phyloP scores from a whole-genome alignment of 495 filamentous ascomycete species.

The Copromyces sp. region DNA sequence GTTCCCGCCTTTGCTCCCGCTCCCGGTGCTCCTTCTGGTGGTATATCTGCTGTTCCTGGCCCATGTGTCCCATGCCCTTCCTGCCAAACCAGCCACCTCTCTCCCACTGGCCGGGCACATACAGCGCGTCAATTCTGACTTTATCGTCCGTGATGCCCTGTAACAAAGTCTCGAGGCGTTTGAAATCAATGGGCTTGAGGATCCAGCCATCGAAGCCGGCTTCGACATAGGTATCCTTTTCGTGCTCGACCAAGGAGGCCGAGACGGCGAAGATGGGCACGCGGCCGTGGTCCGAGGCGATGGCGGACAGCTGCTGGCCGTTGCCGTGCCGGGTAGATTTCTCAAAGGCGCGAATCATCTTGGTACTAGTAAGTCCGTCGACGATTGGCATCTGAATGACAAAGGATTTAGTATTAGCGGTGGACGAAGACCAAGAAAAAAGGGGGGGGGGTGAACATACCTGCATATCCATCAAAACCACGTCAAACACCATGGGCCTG shows the following conservation, averaged over 20 bases:
- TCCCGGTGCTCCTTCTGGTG: background rate
- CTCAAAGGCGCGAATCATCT: constrained; percentile 71
- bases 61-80: background rate
- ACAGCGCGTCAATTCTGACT: constrained; percentile 38
- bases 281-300: constrained; percentile 40
- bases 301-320: constrained; percentile 31
- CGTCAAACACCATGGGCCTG: constrained; percentile 53
- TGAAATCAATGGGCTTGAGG: constrained; percentile 65
- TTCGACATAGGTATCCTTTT: constrained; percentile 60
- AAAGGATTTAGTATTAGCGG: background rate
- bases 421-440: background rate
- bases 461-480: constrained; percentile 96
- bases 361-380: constrained; percentile 73
- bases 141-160: constrained; percentile 44
- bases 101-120: constrained; percentile 60
- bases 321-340: constrained; percentile 20
- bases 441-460: constrained; percentile 32
- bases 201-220: constrained; percentile 91
- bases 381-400: constrained; percentile 76
- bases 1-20: background rate
- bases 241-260: constrained; percentile 67
- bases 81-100: constrained; percentile 56
- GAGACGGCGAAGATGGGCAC: constrained; percentile 88
- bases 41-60: background rate
- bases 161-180: constrained; percentile 51